These are phyloP conservation scores for Solanum etuberosum DNA, from an alignment of 257 asterid genomes.

Conservation along the genomic window DNA sequence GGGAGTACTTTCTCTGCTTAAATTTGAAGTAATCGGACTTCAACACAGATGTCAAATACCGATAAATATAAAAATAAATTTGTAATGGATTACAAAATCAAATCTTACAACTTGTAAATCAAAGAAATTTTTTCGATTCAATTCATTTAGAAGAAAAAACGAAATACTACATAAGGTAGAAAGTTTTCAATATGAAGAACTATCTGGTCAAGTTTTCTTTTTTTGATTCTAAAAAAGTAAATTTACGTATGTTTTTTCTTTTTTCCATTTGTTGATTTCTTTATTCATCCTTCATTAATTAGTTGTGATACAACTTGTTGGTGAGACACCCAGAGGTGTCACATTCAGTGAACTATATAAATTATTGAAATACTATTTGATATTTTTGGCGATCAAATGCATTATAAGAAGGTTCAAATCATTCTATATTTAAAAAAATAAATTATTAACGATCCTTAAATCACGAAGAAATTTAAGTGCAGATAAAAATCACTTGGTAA, in stretches of 20 bases:
- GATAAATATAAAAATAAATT: neutral
- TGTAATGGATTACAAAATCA: neutral
- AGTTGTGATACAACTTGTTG: neutral
- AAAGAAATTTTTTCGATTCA: neutral
- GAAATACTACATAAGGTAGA: neutral
- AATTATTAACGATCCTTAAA: too few species aligned
- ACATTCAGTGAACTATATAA: neutral
- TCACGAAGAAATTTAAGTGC: neutral
- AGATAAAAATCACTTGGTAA: too few species aligned
- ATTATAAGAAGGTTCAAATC: too few species aligned
- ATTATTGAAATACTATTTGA: neutral
- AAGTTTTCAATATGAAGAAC: neutral
- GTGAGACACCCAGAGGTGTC: neutral
- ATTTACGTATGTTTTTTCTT: neutral
- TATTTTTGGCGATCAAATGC: too few species aligned
- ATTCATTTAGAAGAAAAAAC: neutral
- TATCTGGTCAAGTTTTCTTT: neutral
- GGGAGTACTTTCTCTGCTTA: neutral
- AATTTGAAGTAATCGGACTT: neutral
- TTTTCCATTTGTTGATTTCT: neutral
- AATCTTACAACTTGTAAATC: neutral
- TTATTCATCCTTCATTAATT: neutral
- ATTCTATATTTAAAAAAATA: too few species aligned
- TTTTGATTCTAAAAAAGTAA: neutral
- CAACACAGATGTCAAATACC: fast-evolving